These are phyloP conservation scores for Zasmidium cellare DNA, from an alignment of 2,329 filamentous ascomycete genomes.

Conservation along the genomic window DNA sequence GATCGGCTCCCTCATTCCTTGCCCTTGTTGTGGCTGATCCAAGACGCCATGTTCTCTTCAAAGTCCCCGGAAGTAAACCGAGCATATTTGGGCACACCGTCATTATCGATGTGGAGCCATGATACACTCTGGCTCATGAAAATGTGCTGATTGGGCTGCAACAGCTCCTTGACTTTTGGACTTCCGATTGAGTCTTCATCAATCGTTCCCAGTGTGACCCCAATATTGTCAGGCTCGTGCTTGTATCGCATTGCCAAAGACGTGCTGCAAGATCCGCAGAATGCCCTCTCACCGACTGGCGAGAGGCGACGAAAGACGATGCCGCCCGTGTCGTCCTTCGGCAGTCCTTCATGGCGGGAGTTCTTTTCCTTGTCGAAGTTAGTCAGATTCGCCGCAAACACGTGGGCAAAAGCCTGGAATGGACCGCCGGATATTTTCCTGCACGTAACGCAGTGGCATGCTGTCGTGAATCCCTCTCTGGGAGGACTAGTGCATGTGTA, in stretches of 20 bases:
- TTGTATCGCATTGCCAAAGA: constrained; percentile 26
- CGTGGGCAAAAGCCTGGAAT: constrained; percentile 23
- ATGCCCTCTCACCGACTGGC: constrained; percentile 18
- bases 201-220: constrained; percentile 16
- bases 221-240: constrained; percentile 11
- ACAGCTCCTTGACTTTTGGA: constrained; percentile 14
- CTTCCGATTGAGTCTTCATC: constrained; percentile 21
- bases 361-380: constrained; percentile 22
- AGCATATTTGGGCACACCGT: constrained; percentile 16
- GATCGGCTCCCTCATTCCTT: neutral
- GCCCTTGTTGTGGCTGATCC: constrained; percentile 1
- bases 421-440: constrained; percentile 25
- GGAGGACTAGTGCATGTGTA: constrained; percentile 22
- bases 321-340: constrained; percentile 18
- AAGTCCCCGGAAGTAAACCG: constrained; percentile 15
- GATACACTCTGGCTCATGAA: constrained; percentile 24
- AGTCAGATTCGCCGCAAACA: constrained; percentile 12
- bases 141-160: constrained; percentile 19
- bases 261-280: constrained; percentile 23
- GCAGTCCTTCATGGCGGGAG: constrained; percentile 23
- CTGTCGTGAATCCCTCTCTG: neutral
- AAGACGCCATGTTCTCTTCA: constrained; percentile 13
- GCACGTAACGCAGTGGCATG: constrained; percentile 27
- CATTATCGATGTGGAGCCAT: constrained; percentile 20
- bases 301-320: constrained; percentile 15